These are phyloP conservation scores for Phytophthora ohioensis DNA, from an alignment of 352 stramenopile species.

Conservation along the genomic window DNA sequence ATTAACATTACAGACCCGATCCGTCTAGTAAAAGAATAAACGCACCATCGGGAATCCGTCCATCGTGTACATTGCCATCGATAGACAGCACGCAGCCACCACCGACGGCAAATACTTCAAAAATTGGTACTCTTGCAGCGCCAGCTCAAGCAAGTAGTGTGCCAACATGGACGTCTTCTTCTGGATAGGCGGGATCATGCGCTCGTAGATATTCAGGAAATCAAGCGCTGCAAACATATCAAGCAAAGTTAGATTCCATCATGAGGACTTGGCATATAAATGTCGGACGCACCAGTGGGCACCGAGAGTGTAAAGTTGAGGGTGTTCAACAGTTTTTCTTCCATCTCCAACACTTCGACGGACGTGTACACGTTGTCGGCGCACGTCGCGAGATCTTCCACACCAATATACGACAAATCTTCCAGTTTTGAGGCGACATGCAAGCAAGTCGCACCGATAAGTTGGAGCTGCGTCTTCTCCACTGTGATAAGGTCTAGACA, in stretches of 20 bases:
- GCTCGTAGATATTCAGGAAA: conserved; percentile 91
- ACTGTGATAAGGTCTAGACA: conserved; percentile 90
- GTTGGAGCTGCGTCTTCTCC: conserved; percentile 89
- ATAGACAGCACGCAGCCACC: conserved; percentile 86
- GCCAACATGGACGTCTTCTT: conserved; percentile 89
- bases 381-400: conserved; percentile 92
- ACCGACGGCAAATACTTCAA: conserved; percentile 86
- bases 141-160: conserved; percentile 90
- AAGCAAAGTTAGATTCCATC: conserved; percentile 1
- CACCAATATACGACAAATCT: conserved; percentile 93
- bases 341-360: conserved; percentile 90
- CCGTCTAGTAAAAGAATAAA: neutral
- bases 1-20: neutral
- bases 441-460: conserved; percentile 90
- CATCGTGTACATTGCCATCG: conserved; percentile 88
- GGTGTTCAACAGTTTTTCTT: conserved; percentile 93
- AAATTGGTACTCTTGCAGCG: conserved; percentile 91
- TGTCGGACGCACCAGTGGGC: conserved; percentile 68
- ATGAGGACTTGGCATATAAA: neutral
- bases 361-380: conserved; percentile 92
- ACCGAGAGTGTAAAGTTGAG: conserved; percentile 91
- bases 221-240: conserved; percentile 62
- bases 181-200: conserved; percentile 84
- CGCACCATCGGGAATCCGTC: conserved; percentile 84
- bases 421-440: conserved; percentile 93